Percentiles rank a stretch among this genome's conserved stretches.
Evolutionary conservation across 2,329 filamentous ascomycete genomes (phyloP).

Genomic region (Ophiostoma himal-ulmi): DNA sequence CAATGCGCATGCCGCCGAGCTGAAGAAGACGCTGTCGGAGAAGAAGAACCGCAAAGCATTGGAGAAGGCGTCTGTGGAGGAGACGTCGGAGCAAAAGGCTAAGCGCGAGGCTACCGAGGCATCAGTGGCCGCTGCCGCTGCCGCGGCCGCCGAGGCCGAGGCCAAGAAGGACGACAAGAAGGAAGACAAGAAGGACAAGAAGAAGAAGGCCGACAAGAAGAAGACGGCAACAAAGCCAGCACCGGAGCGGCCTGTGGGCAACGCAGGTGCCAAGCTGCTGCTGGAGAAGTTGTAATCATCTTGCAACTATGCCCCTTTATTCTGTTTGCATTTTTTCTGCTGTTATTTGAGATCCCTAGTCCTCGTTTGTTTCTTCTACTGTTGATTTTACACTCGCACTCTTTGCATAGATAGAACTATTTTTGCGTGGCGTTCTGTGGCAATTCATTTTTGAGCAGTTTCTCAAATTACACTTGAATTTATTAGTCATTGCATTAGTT

Average conservation of each 20-base stretch:
- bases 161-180: constrained; percentile 43
- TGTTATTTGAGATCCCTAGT: background rate
- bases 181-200: constrained; percentile 22
- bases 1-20: constrained; percentile 60
- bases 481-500: background rate
- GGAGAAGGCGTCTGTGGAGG: constrained; percentile 59
- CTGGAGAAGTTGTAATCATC: constrained; percentile 46
- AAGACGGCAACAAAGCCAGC: constrained; percentile 17
- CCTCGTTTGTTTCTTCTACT: background rate
- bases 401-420: constrained; percentile 8
- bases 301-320: background rate
- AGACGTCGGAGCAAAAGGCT: constrained; percentile 49
- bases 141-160: constrained; percentile 42
- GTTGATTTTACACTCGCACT: background rate
- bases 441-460: background rate
- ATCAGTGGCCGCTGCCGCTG: constrained; percentile 37
- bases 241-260: constrained; percentile 46
- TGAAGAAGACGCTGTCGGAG: constrained; percentile 65
- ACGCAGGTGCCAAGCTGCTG: constrained; percentile 56
- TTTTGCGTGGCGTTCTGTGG: constrained; percentile 10
- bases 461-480: background rate
- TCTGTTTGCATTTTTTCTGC: too few species aligned
- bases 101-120: constrained; percentile 38
- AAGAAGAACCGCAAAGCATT: constrained; percentile 67
- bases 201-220: constrained; percentile 36